Evolutionary conservation across 1,284 basidiomycete genomes (phyloP), one percentile per base, ranked within the genome.

Genomic region (Phenoliferia sp.): DNA sequence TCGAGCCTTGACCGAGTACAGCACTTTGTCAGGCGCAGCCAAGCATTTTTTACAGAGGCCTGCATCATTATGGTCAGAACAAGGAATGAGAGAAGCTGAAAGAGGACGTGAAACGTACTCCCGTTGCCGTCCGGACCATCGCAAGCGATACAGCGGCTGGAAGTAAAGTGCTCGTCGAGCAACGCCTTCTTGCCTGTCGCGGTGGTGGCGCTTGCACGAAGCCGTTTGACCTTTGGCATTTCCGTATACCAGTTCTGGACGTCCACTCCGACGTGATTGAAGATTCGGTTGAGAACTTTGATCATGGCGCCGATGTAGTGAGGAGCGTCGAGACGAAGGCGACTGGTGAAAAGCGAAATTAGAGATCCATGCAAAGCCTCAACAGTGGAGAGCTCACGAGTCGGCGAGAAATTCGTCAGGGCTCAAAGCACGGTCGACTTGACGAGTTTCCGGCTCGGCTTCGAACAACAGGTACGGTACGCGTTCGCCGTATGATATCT

Each of bases 221-320:
- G 34, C 64, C 60, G 22, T 66, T 73, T 69, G 65, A 68, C 28
- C 76, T 85, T 89, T 0, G 93, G 90, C 90, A 96, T 94, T 56
- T 90, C 88, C 66, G 89, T 85, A 76, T 88, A 97, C 96, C 96
- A 99, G 35, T 83, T 81, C 62, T 85, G 85, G 36, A 97, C 89
- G 75, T 97, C 90, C 4, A 89, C 92, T 7, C 96, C 95, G 35
- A 95, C 84, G 32, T 98, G 85, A 75, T 90, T 94, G 81, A 98
- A 93, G 56, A 99, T 87, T 44, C 95, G 85, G 68, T 90, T 88
- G 67, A 99, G 78, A 0, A 95, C 93, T 4, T 92, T 92, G 61
- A 98, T 90, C 60, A 99, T 84, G 26, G 93, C 87, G 1, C 85
- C 85, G 74, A 99, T 96, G 78, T 99, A 98, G 80, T 98, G 97